Percentiles rank a stretch among this genome's conserved stretches.
These are phyloP conservation scores for Fusarium nodosum DNA, from an alignment of 2,329 filamentous ascomycete genomes.

Conservation along the genomic window DNA sequence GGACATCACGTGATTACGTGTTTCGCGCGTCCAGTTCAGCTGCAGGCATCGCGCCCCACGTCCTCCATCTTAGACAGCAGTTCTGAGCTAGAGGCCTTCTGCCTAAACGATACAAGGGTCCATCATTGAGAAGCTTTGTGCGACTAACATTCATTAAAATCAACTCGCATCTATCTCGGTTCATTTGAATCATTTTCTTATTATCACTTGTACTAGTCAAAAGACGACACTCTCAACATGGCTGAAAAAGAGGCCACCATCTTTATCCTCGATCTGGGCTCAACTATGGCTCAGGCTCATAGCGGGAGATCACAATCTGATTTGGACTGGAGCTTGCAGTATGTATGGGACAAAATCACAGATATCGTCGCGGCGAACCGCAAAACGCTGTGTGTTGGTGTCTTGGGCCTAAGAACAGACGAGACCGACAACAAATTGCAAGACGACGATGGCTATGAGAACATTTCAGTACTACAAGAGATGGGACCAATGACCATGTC, in stretches of 20 bases:
- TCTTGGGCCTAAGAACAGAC: slow-evolving; percentile 86
- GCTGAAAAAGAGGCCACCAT: slow-evolving; percentile 93
- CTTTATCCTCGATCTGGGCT: slow-evolving; percentile 90
- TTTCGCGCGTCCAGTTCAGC: slow-evolving; percentile 7
- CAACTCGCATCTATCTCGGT: neutral
- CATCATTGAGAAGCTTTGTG: slow-evolving; percentile 33
- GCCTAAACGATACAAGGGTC: slow-evolving; percentile 48
- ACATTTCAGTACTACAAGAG: slow-evolving; percentile 85
- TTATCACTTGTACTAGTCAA: neutral
- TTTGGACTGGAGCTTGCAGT: slow-evolving; percentile 89
- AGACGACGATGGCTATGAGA: slow-evolving; percentile 79
- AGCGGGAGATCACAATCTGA: slow-evolving; percentile 81
- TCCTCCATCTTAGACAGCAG: slow-evolving; percentile 8
- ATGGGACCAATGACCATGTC: slow-evolving; percentile 73
- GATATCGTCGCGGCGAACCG: slow-evolving; percentile 77
- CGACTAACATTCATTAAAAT: slow-evolving; percentile 31
- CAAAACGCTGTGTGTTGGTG: slow-evolving; percentile 78
- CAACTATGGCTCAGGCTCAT: slow-evolving; percentile 82
- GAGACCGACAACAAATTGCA: slow-evolving; percentile 77
- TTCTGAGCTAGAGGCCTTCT: slow-evolving; percentile 38
- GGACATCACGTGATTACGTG: neutral
- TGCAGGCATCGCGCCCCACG: slow-evolving; percentile 13
- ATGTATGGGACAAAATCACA: slow-evolving; percentile 91
- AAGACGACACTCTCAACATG: slow-evolving; percentile 67
- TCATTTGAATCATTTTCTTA: neutral